Conservation (phyloP, 2,329 filamentous ascomycete genomes). For the Knoxdaviesia capensis region DNA sequence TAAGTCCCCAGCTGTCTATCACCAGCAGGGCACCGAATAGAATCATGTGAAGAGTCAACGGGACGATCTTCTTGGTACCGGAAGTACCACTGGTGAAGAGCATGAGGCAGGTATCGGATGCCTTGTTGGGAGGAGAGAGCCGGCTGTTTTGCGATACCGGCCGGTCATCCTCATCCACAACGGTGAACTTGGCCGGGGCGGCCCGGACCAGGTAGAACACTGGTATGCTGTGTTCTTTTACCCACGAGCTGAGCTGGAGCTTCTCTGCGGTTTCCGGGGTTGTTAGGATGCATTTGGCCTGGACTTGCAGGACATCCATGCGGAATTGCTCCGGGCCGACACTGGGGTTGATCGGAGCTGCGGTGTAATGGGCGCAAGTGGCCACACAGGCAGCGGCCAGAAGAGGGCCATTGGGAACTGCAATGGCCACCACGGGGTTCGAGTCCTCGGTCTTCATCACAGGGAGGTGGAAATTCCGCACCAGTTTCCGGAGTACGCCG, state of each 20-base stretch:
- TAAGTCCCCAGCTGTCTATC: conserved; percentile 30
- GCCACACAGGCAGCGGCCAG: conserved; percentile 29
- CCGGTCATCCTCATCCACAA: conserved; percentile 6
- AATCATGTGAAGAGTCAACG: conserved; percentile 27
- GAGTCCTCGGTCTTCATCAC: conserved; percentile 1
- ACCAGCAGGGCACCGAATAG: conserved; percentile 29
- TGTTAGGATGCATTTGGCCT: conserved; percentile 24
- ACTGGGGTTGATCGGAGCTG: conserved; percentile 28
- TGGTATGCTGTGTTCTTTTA: conserved; percentile 13
- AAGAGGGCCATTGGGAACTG: conserved; percentile 30
- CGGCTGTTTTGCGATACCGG: conserved; percentile 3
- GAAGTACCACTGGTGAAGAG: conserved; percentile 37
- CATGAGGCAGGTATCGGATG: conserved; percentile 27
- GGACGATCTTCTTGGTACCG: conserved; percentile 37
- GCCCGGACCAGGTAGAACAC: conserved; percentile 19
- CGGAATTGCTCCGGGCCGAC: conserved; percentile 28
- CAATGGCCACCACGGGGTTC: conserved; percentile 26
- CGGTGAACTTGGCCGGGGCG: conserved; percentile 14
- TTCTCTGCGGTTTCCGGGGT: conserved; percentile 17
- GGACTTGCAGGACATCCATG: conserved; percentile 25
- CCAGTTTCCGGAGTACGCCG: conserved; percentile 12
- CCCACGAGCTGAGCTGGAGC: conserved; percentile 15
- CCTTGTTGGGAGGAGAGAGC: conserved; percentile 14
- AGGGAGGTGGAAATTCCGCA: conserved; percentile 14
- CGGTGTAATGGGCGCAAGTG: conserved; percentile 26